Evolutionary conservation across 2,329 filamentous ascomycete genomes (phyloP).

Genomic region (Blastomyces percursus): DNA sequence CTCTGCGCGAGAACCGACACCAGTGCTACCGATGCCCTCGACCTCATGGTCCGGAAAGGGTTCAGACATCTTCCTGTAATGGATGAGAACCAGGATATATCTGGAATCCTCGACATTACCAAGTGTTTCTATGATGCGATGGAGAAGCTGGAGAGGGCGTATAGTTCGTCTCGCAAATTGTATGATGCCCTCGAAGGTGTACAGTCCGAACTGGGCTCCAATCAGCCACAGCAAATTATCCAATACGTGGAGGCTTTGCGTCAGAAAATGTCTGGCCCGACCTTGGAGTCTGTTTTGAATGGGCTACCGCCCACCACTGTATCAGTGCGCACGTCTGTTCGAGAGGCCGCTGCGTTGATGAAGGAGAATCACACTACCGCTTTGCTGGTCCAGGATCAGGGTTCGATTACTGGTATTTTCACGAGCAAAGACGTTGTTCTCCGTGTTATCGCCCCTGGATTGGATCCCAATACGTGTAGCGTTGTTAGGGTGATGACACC

Average conservation of each 20-base stretch:
- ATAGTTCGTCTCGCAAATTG: slow-evolving; percentile 93
- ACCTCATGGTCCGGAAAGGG: slow-evolving; percentile 96
- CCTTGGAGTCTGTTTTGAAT: slow-evolving; percentile 84
- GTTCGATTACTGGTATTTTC: slow-evolving; percentile 96
- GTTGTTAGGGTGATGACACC: slow-evolving; percentile 99
- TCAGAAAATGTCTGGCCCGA: slow-evolving; percentile 95
- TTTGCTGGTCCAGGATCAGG: slow-evolving; percentile 89
- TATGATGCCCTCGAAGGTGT: slow-evolving; percentile 97
- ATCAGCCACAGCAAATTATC: slow-evolving; percentile 96
- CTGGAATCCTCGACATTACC: slow-evolving; percentile 93
- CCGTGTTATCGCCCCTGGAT: slow-evolving; percentile 89
- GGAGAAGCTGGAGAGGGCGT: slow-evolving; percentile 97
- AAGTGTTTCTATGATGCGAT: slow-evolving; percentile 99
- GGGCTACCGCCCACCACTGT: slow-evolving; percentile 89
- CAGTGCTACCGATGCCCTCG: slow-evolving; percentile 90
- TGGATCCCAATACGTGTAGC: slow-evolving; percentile 90
- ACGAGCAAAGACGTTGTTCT: slow-evolving; percentile 98
- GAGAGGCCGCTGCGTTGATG: slow-evolving; percentile 90
- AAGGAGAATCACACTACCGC: slow-evolving; percentile 98
- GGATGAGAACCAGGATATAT: slow-evolving; percentile 99
- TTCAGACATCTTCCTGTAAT: slow-evolving; percentile 97
- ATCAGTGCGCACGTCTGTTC: slow-evolving; percentile 89
- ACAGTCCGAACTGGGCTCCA: slow-evolving; percentile 89
- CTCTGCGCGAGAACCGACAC: slow-evolving; percentile 95
- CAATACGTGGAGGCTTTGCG: slow-evolving; percentile 96